phyloP scores from a whole-genome alignment of 2,329 filamentous ascomycete species.

The Tympanopsis confertula region DNA sequence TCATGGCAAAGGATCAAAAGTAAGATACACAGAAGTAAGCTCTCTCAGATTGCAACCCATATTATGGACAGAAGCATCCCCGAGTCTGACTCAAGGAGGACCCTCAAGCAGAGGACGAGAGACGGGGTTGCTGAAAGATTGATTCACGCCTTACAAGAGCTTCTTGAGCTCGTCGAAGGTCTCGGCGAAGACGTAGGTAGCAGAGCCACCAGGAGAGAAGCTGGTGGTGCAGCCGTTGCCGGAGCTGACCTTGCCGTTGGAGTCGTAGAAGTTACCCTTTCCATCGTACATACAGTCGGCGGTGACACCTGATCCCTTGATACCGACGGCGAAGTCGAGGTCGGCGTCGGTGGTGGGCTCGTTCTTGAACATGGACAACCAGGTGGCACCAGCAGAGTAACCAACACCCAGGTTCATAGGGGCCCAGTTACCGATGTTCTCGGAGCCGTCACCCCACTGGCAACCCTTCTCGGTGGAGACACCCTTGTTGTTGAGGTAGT shows the following conservation, averaged over 20 bases:
- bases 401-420: conserved; percentile 55
- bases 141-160: too few species aligned
- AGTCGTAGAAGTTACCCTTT: neutral
- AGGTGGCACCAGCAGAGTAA: conserved; percentile 36
- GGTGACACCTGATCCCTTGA: conserved; percentile 22
- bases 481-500: conserved; percentile 56
- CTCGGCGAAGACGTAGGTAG: too few species aligned
- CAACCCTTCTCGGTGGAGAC: conserved; percentile 30
- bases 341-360: conserved; percentile 37
- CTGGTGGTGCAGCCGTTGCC: neutral
- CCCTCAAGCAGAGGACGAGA: too few species aligned
- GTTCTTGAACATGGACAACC: conserved; percentile 50
- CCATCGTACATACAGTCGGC: neutral
- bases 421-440: conserved; percentile 47
- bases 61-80: too few species aligned
- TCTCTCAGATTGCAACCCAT: too few species aligned
- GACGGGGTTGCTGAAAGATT: too few species aligned
- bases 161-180: too few species aligned
- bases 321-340: conserved; percentile 44
- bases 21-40: too few species aligned
- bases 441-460: conserved; percentile 18
- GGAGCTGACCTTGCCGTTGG: neutral
- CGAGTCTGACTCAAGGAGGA: too few species aligned
- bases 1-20: too few species aligned
- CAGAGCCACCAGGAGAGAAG: too few species aligned